Percentiles rank a stretch among this genome's conserved stretches.
Evolutionary conservation across 2,329 filamentous ascomycete species (phyloP).

Genomic region (Sporothrix protearum): DNA sequence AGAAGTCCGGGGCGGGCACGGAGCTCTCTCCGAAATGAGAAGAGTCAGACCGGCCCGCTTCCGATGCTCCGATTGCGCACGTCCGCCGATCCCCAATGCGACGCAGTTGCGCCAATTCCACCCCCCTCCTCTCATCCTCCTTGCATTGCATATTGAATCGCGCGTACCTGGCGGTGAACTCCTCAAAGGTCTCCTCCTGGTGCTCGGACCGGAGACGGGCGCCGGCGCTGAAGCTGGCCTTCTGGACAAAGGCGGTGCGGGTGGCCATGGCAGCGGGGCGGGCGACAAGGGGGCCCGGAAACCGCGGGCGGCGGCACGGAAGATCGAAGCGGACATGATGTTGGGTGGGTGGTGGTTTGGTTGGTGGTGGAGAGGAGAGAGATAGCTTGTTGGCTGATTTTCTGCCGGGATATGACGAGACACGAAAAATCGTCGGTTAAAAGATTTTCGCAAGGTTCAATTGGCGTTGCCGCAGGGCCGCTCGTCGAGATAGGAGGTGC

Average conservation of each 20-base stretch:
- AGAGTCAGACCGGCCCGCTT: not conserved
- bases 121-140: not conserved
- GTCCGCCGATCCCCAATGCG: not conserved
- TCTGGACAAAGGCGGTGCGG: conserved; percentile 51
- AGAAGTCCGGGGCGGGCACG: not conserved
- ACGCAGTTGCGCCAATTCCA: not conserved
- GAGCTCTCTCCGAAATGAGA: not conserved
- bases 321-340: conserved; percentile 56
- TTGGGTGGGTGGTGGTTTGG: not conserved
- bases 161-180: conserved; percentile 92
- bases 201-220: conserved; percentile 58
- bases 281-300: conserved; percentile 54
- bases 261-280: conserved; percentile 51
- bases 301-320: conserved; percentile 69
- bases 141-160: conserved; percentile 23
- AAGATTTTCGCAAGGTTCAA: conserved; percentile 13
- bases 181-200: conserved; percentile 96
- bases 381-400: not conserved
- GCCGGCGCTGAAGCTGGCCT: conserved; percentile 61
- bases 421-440: conserved; percentile 22
- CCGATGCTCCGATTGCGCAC: conserved; percentile 14
- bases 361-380: conserved; percentile 20
- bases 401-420: conserved; percentile 19
- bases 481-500: not conserved
- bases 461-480: conserved; percentile 19